Base-by-base conservation (phyloP, 2,329 filamentous ascomycete species). In the Neonectria coccinea region DNA sequence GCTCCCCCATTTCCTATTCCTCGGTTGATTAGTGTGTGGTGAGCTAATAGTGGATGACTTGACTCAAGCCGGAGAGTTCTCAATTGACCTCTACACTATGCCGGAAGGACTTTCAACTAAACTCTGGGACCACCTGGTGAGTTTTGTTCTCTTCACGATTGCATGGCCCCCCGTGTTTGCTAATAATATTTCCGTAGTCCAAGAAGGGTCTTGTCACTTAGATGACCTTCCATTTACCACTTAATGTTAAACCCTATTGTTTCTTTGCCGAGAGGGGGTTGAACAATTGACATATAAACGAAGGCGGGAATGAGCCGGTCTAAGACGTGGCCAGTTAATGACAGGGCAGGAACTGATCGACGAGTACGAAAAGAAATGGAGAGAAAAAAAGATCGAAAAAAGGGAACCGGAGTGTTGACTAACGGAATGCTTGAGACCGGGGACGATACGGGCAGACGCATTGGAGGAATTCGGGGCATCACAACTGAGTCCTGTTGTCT, bases 71-170 rank as follows among this genome's bases (percentile, higher is more conserved):
- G 96, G 96, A 75, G 96, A 99, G 82, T 99, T 99, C 83, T 96
- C 97, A 66, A 95, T 99, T 72, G 96, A 99, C 76, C 86, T 99
- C 63, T 98, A 97, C 82, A 98, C 96, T n/a, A 89, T 99, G 69
- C 94, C 96, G 1, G 96, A 98, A 70, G 82, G 84, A 29, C 86
- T 98, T 41, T 91, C 96, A 77, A 97, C 96, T 80, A 94, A 93
- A 89, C 89, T 99, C 65, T 98, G 95, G 95, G 95, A 97, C 66
- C 97, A 96, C 77, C 76, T 89, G 72, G 86, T 85, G 78, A 78
- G 80, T 78, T 42, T 22, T 52, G 9, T n/a, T n/a, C 36, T 8
- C 5, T 52, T 11, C 14, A 25, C 16, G 45, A 22, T 7, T 9
- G 27, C 20, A 41, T 12, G 55, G 33, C 11, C 14, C 3, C 11